Percentiles rank a stretch among this genome's conserved stretches.
Conservation (phyloP, 208 protist genomes). For the Trypanosoma brucei region DNA sequence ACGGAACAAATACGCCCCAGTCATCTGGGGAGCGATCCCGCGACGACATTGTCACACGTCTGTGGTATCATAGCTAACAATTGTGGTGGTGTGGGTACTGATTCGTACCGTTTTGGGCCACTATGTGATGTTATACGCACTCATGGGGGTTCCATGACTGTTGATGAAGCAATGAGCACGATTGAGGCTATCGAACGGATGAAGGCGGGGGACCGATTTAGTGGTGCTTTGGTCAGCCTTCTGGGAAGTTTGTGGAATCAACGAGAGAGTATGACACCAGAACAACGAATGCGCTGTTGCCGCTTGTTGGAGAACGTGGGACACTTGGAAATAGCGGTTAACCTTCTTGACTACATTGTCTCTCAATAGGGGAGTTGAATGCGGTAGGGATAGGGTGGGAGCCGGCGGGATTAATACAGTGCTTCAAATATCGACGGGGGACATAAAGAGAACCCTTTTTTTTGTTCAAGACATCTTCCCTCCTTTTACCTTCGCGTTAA, state of each 20-base stretch:
- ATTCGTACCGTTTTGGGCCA: slow-evolving; percentile 55
- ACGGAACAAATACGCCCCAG: slow-evolving; percentile 65
- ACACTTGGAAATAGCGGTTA: slow-evolving; percentile 27
- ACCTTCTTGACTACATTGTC: slow-evolving; percentile 29
- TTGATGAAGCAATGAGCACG: slow-evolving; percentile 50
- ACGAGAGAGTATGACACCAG: slow-evolving; percentile 38
- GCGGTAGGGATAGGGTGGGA: no score
- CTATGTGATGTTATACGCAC: slow-evolving; percentile 62
- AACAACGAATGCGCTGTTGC: slow-evolving; percentile 41
- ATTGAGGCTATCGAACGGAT: slow-evolving; percentile 60
- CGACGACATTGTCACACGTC: slow-evolving; percentile 44
- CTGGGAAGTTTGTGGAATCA: slow-evolving; percentile 56
- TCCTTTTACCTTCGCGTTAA: no score
- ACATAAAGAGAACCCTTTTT: no score
- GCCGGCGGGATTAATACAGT: no score
- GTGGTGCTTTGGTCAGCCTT: slow-evolving; percentile 36
- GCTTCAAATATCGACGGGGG: no score
- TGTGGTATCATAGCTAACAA: slow-evolving; percentile 53
- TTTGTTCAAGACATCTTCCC: no score
- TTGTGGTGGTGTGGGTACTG: slow-evolving; percentile 25
- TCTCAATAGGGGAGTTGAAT: slow-evolving; percentile 1
- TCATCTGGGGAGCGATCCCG: slow-evolving; percentile 46
- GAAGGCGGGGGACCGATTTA: slow-evolving; percentile 28
- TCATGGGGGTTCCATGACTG: slow-evolving; percentile 52
- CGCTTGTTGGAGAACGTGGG: slow-evolving; percentile 21